These are phyloP conservation scores for Biscutella laevigata DNA, from an alignment of 441 rosid genomes.

Conservation along the genomic window DNA sequence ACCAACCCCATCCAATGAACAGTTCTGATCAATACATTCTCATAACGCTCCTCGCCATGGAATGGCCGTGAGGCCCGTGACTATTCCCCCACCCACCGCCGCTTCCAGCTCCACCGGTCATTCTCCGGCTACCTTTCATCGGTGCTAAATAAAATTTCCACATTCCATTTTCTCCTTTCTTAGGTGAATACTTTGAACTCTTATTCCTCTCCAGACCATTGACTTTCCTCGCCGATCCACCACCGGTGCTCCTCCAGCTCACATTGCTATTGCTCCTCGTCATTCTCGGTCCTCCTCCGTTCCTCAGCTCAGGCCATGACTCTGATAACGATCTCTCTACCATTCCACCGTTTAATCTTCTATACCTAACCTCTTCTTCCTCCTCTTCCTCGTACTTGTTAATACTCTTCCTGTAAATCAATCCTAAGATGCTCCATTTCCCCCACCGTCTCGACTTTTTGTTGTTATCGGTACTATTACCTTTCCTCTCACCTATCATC, in stretches of 20 bases:
- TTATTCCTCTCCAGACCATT: constrained; percentile 66
- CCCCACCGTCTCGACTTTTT: constrained; percentile 89
- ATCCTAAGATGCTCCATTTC: constrained; percentile 85
- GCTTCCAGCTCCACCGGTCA: constrained; percentile 1
- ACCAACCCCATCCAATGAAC: constrained; percentile 29
- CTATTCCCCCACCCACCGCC: constrained; percentile 51
- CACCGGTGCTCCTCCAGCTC: constrained; percentile 75
- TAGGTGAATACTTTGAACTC: constrained; percentile 84
- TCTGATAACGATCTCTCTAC: constrained; percentile 87
- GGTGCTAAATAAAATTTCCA: constrained; percentile 77
- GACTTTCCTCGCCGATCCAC: constrained; percentile 48
- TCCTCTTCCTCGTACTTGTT: constrained; percentile 83
- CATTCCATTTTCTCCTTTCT: constrained; percentile 67
- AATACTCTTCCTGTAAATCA: constrained; percentile 63
- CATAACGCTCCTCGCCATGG: constrained; percentile 78
- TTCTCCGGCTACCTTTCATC: constrained; percentile 36
- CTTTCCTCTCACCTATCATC: constrained; percentile 51
- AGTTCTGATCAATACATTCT: constrained; percentile 63
- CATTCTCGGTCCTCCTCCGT: constrained; percentile 53
- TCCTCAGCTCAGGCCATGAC: constrained; percentile 84
- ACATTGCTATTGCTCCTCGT: constrained; percentile 95
- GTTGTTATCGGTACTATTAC: constrained; percentile 20
- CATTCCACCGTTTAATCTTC: constrained; percentile 52
- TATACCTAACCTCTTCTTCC: constrained; percentile 47
- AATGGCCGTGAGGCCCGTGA: constrained; percentile 84